Base-by-base conservation (phyloP, 2,329 filamentous ascomycete genomes). In the Fusarium humuli region DNA sequence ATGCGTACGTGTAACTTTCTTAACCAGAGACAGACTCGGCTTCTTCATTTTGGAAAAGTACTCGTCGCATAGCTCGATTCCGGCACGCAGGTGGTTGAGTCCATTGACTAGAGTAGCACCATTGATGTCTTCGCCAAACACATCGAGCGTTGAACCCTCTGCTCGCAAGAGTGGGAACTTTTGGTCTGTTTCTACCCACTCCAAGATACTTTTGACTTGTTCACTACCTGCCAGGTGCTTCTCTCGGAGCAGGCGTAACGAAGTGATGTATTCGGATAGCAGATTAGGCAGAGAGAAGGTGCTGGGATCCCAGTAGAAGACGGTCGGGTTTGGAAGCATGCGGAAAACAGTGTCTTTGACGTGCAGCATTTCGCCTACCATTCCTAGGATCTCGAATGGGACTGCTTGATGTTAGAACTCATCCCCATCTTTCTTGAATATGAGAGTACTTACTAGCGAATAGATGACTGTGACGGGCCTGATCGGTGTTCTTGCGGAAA, bases 281-380 rank as follows among this genome's bases (percentile, higher is more conserved):
- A 73, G 29, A 0, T 57, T 50, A 1, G 69, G 48, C 1, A 74
- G 48, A 20, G 65, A 72, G 27, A 73, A 74, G 3, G 60, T 57
- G 7, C 40, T 67, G 2, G 63, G 60, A 4, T 74, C 68, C 72
- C 72, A 74, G 46, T 71, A 65, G 37, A 64, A 73, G 0, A 67
- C 46, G 1, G 72, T 80, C 0, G 82, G 82, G 57, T 84, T 84
- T 1, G 82, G 82, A 3, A 84, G 73, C 76, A 81, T 79, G 29
- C 78, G 77, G 59, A 83, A 84, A 23, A 73, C 77, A 7, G 77
- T 79, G 6, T 79, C 76, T 2, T 76, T 76, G 1, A 82, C 74
- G 4, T 81, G 78, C 18, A 82, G 56, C 2, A 78, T 75, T 8
- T 76, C 72, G 2, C 78, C 79, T 4, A 82, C 67, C 81, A 83